These are phyloP conservation scores for Neurospora sp. DNA, from an alignment of 495 filamentous ascomycete genomes.

Conservation along the genomic window DNA sequence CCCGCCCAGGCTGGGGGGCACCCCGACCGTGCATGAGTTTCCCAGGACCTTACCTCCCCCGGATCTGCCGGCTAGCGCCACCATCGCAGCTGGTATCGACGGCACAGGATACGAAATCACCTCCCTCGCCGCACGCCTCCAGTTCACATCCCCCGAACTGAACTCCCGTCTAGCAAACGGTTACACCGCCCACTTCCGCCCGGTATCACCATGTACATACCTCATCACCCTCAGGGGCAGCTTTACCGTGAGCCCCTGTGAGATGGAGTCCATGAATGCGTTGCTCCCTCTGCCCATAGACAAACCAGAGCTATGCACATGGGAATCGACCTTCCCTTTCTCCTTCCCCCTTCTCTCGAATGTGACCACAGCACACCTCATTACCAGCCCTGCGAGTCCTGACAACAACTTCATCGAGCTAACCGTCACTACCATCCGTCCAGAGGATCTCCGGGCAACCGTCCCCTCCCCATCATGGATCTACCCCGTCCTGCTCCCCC, in stretches of 20 bases:
- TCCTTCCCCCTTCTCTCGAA: background rate
- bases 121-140: constrained; percentile 8
- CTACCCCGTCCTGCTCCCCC: background rate
- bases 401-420: background rate
- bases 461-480: background rate
- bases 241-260: background rate
- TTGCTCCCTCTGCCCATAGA: background rate
- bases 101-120: background rate
- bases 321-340: background rate
- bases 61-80: background rate
- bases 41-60: background rate
- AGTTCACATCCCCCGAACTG: background rate
- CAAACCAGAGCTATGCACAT: background rate
- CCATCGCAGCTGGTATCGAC: background rate
- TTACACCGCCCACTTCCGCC: background rate
- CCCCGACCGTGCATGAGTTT: background rate
- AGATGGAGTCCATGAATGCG: background rate
- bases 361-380: background rate
- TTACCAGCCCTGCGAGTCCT: background rate
- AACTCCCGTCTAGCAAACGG: background rate
- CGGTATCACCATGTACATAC: background rate
- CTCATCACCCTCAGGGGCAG: background rate
- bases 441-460: background rate
- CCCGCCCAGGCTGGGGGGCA: background rate
- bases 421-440: background rate